Conservation (phyloP, 176 grass and related monocot species). For the Eragrostis nindensis region DNA sequence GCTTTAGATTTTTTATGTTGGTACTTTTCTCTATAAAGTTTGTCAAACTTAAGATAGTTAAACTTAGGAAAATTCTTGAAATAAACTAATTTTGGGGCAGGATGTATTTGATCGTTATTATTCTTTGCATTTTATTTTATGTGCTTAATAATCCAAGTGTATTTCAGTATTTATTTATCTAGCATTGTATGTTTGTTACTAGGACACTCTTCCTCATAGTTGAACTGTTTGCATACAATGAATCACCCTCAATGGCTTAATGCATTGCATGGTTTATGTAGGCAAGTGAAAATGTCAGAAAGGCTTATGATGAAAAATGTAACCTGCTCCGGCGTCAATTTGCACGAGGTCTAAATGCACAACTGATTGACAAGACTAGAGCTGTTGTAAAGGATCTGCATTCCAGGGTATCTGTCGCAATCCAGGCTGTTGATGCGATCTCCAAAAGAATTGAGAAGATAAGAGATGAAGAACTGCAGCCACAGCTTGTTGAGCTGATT, state of each 20-base stretch:
- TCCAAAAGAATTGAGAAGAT: slow-evolving; percentile 98
- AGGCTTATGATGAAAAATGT: slow-evolving; percentile 90
- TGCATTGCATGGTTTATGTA: slow-evolving; percentile 44
- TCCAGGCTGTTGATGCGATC: slow-evolving; percentile 91
- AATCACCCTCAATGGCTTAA: slow-evolving; percentile 19
- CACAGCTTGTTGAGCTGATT: slow-evolving; percentile 85
- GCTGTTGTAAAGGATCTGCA: slow-evolving; percentile 95
- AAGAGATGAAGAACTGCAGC: slow-evolving; percentile 88
- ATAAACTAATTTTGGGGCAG: no score
- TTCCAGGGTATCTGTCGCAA: slow-evolving; percentile 81
- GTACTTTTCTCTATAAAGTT: no score
- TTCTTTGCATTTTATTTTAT: background rate
- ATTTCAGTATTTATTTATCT: slow-evolving; percentile 1
- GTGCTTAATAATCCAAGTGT: slow-evolving; percentile 11
- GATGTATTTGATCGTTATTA: background rate
- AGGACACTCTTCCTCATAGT: background rate
- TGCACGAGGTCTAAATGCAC: slow-evolving; percentile 68
- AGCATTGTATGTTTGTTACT: slow-evolving; percentile 15
- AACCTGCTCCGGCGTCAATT: slow-evolving; percentile 75
- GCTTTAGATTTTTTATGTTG: no score
- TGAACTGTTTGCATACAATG: background rate
- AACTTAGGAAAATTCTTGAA: no score
- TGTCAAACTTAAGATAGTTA: no score
- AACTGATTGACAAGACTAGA: slow-evolving; percentile 87
- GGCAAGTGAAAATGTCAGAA: slow-evolving; percentile 94